phyloP scores from a whole-genome alignment of 139 green algal species.

The Chlorella sp. region DNA sequence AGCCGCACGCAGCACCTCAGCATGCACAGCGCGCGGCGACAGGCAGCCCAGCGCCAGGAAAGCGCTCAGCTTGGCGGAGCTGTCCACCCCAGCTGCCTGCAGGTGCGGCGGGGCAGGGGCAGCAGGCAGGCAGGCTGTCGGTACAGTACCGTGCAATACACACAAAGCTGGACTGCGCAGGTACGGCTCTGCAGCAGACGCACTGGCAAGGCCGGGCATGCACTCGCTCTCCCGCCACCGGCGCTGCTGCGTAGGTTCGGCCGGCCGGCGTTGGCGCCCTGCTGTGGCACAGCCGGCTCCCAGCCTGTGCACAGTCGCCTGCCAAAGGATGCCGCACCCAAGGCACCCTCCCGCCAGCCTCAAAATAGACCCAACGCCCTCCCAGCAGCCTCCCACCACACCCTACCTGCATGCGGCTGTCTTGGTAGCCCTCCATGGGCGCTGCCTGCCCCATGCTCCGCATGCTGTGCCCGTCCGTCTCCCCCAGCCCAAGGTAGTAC shows the following conservation, averaged over 20 bases:
- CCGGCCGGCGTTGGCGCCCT: no score
- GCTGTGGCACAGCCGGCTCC: no score
- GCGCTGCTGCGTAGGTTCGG: no score
- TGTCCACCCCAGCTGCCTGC: conserved; percentile 58
- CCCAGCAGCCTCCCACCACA: neutral
- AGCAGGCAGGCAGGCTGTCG: neutral
- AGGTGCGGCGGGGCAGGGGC: neutral
- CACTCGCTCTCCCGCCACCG: no score
- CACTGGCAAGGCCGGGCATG: no score
- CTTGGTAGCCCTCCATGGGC: conserved; percentile 23
- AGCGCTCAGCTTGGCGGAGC: conserved; percentile 75
- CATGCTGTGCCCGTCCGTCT: neutral
- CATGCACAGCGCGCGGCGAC: conserved; percentile 60
- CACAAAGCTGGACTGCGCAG: no score
- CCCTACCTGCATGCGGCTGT: conserved; percentile 35
- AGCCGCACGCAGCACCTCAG: conserved; percentile 43
- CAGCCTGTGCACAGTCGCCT: no score
- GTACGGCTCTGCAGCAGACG: no score
- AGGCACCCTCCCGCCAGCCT: neutral
- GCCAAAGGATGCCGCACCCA: no score
- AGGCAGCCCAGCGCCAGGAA: conserved; percentile 78
- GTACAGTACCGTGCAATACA: no score
- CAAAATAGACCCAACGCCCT: neutral
- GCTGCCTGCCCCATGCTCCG: neutral
- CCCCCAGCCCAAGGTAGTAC: conserved; percentile 4